Conservation (phyloP, 495 filamentous ascomycete species). For the Aspergillus kassunensis region DNA sequence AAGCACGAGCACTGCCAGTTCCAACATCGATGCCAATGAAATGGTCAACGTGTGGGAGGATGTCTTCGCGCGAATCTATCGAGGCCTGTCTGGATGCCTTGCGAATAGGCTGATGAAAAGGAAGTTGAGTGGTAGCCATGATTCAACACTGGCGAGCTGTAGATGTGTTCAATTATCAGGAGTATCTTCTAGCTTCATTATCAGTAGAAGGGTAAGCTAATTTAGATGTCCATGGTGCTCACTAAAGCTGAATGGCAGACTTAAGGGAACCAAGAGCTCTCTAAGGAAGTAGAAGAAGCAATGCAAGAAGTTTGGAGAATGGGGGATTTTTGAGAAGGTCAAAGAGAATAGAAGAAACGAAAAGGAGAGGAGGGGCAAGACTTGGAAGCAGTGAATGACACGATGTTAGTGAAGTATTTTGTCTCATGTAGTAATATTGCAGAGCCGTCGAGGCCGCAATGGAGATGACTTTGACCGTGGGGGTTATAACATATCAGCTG, state of each 20-base stretch:
- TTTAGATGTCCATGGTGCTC: neutral
- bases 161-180: neutral
- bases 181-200: neutral
- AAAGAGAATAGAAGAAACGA: neutral
- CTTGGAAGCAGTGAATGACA: too few species aligned
- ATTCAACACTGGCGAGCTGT: neutral
- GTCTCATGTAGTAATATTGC: too few species aligned
- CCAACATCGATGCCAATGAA: constrained; percentile 96
- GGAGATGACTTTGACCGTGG: too few species aligned
- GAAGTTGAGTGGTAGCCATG: constrained; percentile 26
- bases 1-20: constrained; percentile 90
- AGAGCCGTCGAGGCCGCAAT: too few species aligned
- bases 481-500: neutral
- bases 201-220: neutral
- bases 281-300: neutral
- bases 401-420: too few species aligned
- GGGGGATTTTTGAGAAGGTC: neutral
- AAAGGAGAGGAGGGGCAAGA: too few species aligned
- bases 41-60: constrained; percentile 53
- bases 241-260: neutral
- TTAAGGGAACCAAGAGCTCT: neutral
- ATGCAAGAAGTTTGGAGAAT: neutral
- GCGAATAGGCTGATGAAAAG: constrained; percentile 30
- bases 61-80: constrained; percentile 51
- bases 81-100: constrained; percentile 51